These are phyloP conservation scores for Cystobasidium tubakii DNA, from an alignment of 768 basidiomycete species.

Conservation along the genomic window DNA sequence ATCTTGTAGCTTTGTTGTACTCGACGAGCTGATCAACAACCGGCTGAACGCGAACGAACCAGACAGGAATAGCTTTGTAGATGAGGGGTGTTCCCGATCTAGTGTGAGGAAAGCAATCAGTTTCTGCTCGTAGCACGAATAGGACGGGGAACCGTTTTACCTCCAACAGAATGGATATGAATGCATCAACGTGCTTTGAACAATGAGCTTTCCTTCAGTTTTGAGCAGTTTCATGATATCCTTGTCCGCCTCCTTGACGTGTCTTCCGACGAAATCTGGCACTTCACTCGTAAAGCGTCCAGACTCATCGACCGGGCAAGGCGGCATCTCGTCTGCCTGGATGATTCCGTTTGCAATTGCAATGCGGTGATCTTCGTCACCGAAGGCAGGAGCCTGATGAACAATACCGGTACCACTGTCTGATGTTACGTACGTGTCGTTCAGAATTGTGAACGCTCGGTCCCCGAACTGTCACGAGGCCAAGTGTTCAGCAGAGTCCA, in stretches of 20 bases:
- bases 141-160: slow-evolving; percentile 51
- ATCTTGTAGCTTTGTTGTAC: slow-evolving; percentile 84
- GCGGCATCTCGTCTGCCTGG: slow-evolving; percentile 83
- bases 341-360: slow-evolving; percentile 76
- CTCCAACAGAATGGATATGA: slow-evolving; percentile 98
- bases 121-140: not conserved
- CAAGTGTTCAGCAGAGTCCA: not conserved
- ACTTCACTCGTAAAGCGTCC: slow-evolving; percentile 84
- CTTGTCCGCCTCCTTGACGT: slow-evolving; percentile 95
- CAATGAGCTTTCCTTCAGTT: slow-evolving; percentile 75
- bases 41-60: slow-evolving; percentile 86
- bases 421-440: slow-evolving; percentile 88
- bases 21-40: slow-evolving; percentile 77
- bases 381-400: slow-evolving; percentile 95
- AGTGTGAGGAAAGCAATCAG: slow-evolving; percentile 5
- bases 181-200: slow-evolving; percentile 78
- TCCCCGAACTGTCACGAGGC: slow-evolving; percentile 68
- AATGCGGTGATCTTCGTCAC: slow-evolving; percentile 96
- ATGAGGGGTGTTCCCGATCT: slow-evolving; percentile 93
- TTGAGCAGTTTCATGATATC: slow-evolving; percentile 86
- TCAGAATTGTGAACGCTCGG: slow-evolving; percentile 78
- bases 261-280: slow-evolving; percentile 74
- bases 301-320: slow-evolving; percentile 86
- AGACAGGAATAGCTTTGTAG: slow-evolving; percentile 89
- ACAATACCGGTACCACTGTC: slow-evolving; percentile 95